Base-by-base conservation (phyloP, 148 eudicot genomes). In the Chenopodium quinoa region DNA sequence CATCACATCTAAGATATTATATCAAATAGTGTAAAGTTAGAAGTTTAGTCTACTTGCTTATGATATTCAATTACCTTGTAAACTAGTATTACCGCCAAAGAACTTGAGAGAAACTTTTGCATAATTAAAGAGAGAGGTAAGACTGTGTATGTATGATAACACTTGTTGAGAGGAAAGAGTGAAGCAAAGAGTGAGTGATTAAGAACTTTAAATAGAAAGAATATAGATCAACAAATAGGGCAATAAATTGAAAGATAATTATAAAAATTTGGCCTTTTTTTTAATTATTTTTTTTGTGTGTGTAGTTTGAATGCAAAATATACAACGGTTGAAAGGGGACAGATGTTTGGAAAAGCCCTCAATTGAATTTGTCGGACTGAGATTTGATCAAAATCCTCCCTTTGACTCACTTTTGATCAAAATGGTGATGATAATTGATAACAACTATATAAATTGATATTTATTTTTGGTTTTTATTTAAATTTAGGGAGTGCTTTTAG, bases 321-420 rank as follows among this genome's bases (percentile, higher is more conserved):
- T 60, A 83, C 64, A 83, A 78, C 17, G 82, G 74, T 50, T 78
- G 32, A 69, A 68, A 64, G 32, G 82, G 82, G 75, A 80, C 73
- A 70, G 31, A 70, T 82, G 84, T 82, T 82, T 27, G 64, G 73
- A 78, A 77, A 82, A 70, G 76, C 70, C 60, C 23, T 52, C 25
- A 31, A 64, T 76, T 47, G 77, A 76, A 70, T 62, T 70, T 84
- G 80, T 80, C 73, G 82, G 80, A 84, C 32, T 80, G 86, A 77
- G 76, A 79, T 84, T 72, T 80, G 78, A 37, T 81, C 63, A 23
- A 82, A 78, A 81, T 81, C 22, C 71, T 84, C 79, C 79, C 79
- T 85, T 85, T 85, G 84, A 82, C 84, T 82, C 54, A 78, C 84
- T 85, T 85, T 78, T 75, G 87, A 82, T 69, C 76, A 54, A 54